phyloP scores from a whole-genome alignment of 1,139 yeast genomes.

The Pichia sp. region DNA sequence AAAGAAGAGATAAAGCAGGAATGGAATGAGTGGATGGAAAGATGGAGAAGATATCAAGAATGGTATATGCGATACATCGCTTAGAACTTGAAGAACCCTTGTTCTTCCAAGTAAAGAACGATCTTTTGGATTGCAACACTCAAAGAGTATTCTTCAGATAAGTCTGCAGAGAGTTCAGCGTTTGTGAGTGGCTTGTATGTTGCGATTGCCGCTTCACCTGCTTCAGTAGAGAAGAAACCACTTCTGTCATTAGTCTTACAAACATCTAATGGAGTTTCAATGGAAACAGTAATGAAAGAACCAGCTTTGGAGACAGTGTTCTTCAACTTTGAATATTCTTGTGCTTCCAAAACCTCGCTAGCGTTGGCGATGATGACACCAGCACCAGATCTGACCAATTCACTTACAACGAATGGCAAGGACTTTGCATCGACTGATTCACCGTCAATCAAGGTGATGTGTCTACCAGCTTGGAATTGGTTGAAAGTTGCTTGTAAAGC shows the following conservation, averaged over 20 bases:
- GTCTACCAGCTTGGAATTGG: constrained; percentile 83
- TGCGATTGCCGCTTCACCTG: constrained; percentile 33
- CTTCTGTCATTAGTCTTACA: constrained; percentile 40
- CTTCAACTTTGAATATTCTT: constrained; percentile 31
- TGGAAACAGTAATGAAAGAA: constrained; percentile 41
- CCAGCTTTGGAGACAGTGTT: constrained; percentile 39
- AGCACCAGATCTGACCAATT: constrained; percentile 82
- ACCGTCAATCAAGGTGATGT: constrained; percentile 61
- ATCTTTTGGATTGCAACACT: constrained; percentile 65
- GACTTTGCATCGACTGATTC: constrained; percentile 37
- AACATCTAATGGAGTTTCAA: constrained; percentile 40
- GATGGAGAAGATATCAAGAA: too few relatives aligned
- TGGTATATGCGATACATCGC: too few relatives aligned
- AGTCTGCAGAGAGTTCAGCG: constrained; percentile 49
- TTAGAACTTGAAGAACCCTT: constrained; percentile 61
- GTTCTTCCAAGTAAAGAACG: constrained; percentile 63
- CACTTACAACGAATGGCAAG: constrained; percentile 61
- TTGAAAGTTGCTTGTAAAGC: constrained; percentile 88
- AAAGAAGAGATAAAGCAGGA: too few relatives aligned
- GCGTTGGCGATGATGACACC: constrained; percentile 71
- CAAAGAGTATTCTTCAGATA: constrained; percentile 38
- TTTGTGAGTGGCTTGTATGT: constrained; percentile 40
- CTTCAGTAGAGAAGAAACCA: constrained; percentile 39
- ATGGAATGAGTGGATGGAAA: too few relatives aligned
- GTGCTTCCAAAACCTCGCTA: constrained; percentile 38